Evolutionary conservation across 768 basidiomycete species (phyloP), one percentile per base, ranked within the genome.

Genomic region (Lentinula guzmanii): DNA sequence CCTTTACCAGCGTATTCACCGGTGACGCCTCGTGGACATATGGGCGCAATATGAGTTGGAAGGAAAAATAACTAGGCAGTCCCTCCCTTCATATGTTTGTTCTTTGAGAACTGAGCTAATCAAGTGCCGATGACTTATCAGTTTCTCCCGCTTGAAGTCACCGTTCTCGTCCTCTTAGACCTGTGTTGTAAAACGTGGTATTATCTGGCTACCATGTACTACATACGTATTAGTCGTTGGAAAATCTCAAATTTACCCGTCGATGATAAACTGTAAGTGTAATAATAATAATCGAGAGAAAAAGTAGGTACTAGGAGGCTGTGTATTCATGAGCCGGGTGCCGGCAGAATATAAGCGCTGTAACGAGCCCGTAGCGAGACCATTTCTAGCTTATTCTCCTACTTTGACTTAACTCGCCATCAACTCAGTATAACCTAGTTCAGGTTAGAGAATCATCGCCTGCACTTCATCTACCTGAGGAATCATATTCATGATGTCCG

Each of bases 401-500:
- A 48, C 18, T 24, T 24, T 48, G 46, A 24, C 46, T 11, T 24
- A 18, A 48, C 46, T 28, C 46, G 46, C 46, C 46, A 48, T 48
- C 46, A 18, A 9, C 46, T 48, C 46, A 9, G 9, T 24, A 11
- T 48, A 48, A 18, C 16, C 39, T n/a, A n/a, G 2, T n/a, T 3
- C 43, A 18, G 6, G 6, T 18, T 51, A 13, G 50, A 51, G n/a
- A 45, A 15, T 18, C 21, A 24, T 16, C 50, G 11, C 50, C 24
- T 51, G 8, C 51, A 52, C 51, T 7, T 28, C n/a, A 21, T 52
- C 15, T 34, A 34, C n/a, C 34, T 16, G 33, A 52, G 46, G 42
- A 43, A 43, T 16, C 28, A 28, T 28, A 16, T 43, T 16, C 15
- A 43, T 11, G 46, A 69, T 71, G 72, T 71, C 78, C 72, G 85